Conservation (phyloP, 2,329 filamentous ascomycete genomes). For the Diaporthe capsici region DNA sequence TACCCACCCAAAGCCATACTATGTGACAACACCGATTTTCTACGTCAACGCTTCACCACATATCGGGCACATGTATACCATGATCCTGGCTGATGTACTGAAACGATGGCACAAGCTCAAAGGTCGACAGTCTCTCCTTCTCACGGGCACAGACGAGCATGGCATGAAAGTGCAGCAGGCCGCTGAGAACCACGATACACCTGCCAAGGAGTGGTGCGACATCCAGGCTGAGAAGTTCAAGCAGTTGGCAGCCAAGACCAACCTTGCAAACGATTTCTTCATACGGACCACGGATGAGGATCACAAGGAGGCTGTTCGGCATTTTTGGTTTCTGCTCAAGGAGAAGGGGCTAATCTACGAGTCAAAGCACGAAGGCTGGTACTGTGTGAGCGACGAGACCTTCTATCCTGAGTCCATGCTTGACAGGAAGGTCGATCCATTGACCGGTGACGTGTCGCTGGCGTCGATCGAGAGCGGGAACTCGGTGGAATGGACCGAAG, state of each 20-base stretch:
- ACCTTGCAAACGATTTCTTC: constrained; percentile 86
- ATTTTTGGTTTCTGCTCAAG: constrained; percentile 88
- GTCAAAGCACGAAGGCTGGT: constrained; percentile 93
- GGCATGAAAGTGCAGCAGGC: constrained; percentile 97
- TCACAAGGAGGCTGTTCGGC: constrained; percentile 87
- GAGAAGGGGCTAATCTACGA: constrained; percentile 86
- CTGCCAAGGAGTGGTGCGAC: constrained; percentile 91
- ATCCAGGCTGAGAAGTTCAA: constrained; percentile 84
- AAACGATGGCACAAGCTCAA: constrained; percentile 91
- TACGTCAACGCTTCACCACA: constrained; percentile 99
- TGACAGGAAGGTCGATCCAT: constrained; percentile 80
- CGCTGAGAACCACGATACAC: constrained; percentile 77
- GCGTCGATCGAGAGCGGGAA: constrained; percentile 89
- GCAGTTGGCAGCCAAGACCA: constrained; percentile 77
- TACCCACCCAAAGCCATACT: constrained; percentile 80
- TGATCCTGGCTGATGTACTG: constrained; percentile 90
- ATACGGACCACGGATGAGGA: constrained; percentile 90
- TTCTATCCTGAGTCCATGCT: constrained; percentile 89
- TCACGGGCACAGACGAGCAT: constrained; percentile 97
- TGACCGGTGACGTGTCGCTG: constrained; percentile 87
- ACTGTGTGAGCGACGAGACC: constrained; percentile 95
- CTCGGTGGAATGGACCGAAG: constrained; percentile 94
- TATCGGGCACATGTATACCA: constrained; percentile 93
- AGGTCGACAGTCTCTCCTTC: constrained; percentile 78
- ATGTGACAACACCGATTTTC: constrained; percentile 97